Evolutionary conservation across 331 rosid genomes (phyloP).

Genomic region (Spiraea crenata): DNA sequence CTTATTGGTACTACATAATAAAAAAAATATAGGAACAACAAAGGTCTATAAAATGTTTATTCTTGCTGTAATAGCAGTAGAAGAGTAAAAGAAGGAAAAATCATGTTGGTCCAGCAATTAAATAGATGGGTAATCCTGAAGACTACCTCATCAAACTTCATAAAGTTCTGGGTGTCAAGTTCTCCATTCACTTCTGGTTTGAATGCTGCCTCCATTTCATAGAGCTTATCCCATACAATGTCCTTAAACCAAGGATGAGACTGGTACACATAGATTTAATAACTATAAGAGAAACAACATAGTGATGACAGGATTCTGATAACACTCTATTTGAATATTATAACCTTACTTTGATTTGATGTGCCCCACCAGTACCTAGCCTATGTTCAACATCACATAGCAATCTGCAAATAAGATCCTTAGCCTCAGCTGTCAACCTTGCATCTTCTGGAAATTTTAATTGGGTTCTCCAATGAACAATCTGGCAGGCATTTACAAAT

Average conservation of each 20-base stretch:
- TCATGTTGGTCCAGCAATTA: background rate
- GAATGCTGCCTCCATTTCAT: slow-evolving; percentile 97
- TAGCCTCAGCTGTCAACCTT: slow-evolving; percentile 76
- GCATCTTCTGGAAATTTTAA: slow-evolving; percentile 87
- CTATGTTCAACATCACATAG: slow-evolving; percentile 94
- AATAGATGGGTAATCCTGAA: slow-evolving; percentile 21
- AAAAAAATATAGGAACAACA: background rate
- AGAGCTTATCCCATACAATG: slow-evolving; percentile 86
- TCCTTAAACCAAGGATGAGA: slow-evolving; percentile 96
- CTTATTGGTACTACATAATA: slow-evolving; percentile 9
- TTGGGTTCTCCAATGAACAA: slow-evolving; percentile 97
- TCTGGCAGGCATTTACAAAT: slow-evolving; percentile 51
- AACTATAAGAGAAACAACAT: slow-evolving; percentile 16
- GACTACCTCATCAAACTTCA: slow-evolving; percentile 96
- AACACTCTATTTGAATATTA: slow-evolving; percentile 23
- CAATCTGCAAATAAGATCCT: slow-evolving; percentile 90
- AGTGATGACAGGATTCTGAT: slow-evolving; percentile 9
- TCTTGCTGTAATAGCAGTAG: background rate
- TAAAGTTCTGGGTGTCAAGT: slow-evolving; percentile 98
- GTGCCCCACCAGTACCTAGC: slow-evolving; percentile 85
- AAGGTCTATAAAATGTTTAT: slow-evolving; percentile 4
- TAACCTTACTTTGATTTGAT: slow-evolving; percentile 70
- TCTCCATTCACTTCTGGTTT: slow-evolving; percentile 95
- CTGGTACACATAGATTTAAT: slow-evolving; percentile 44
- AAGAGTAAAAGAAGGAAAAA: background rate